phyloP scores from a whole-genome alignment of 371 early-diverging fungal species.

The Chytridiales sp. region DNA sequence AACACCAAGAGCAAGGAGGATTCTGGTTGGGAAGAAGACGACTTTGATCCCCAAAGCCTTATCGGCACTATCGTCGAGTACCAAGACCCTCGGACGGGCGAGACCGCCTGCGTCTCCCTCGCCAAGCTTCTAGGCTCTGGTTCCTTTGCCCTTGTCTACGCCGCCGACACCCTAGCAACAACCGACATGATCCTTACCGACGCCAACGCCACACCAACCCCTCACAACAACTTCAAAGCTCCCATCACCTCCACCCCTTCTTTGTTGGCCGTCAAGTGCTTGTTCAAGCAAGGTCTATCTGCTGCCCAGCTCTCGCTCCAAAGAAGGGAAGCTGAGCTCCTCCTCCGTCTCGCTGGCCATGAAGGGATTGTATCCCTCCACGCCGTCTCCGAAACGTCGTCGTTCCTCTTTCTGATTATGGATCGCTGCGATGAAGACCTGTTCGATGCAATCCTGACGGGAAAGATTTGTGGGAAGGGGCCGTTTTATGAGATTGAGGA shows the following conservation, averaged over 20 bases:
- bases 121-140: constrained; percentile 63
- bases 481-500: constrained; percentile 50
- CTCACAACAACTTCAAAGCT: not conserved
- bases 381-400: constrained; percentile 63
- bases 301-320: constrained; percentile 60
- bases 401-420: constrained; percentile 68
- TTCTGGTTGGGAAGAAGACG: too few relatives aligned
- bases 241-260: not conserved
- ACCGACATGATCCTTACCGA: not conserved
- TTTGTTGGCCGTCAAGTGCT: constrained; percentile 59
- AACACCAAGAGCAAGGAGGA: too few relatives aligned
- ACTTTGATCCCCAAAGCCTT: constrained; percentile 6
- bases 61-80: constrained; percentile 11
- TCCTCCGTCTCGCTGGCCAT: constrained; percentile 63
- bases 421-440: constrained; percentile 76
- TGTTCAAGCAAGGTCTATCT: constrained; percentile 59
- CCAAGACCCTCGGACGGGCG: too few relatives aligned
- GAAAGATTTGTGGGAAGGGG: constrained; percentile 33
- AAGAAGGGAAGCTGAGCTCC: constrained; percentile 68
- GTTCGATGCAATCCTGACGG: constrained; percentile 61
- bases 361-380: constrained; percentile 71
- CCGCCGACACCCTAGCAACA: constrained; percentile 34
- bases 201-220: constrained; percentile 19
- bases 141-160: constrained; percentile 71
- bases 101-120: constrained; percentile 6